Percentiles rank a stretch among this genome's conserved stretches.
Conservation (phyloP, 805 yeast genomes). For the Nakazawaea ambrosiae region DNA sequence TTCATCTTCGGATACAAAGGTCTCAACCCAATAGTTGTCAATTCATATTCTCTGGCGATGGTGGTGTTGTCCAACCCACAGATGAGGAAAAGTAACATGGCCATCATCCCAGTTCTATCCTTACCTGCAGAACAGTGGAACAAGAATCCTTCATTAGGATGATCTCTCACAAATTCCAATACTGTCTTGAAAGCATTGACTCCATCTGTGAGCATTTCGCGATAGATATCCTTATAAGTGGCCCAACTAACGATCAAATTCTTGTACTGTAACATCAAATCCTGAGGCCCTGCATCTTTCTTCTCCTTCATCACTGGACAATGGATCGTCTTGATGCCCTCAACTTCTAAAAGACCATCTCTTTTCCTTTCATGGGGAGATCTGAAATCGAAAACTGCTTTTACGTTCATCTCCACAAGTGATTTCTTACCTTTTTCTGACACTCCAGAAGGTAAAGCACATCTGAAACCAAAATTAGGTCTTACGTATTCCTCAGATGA, state of each 20-base stretch:
- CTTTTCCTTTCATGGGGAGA: slow-evolving; percentile 46
- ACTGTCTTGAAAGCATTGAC: slow-evolving; percentile 38
- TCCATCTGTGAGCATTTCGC: slow-evolving; percentile 48
- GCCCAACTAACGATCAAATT: slow-evolving; percentile 51
- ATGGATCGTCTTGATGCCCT: slow-evolving; percentile 41
- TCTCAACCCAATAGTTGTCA: slow-evolving; percentile 57
- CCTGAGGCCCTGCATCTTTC: slow-evolving; percentile 57
- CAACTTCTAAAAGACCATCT: slow-evolving; percentile 37
- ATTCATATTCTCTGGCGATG: slow-evolving; percentile 69
- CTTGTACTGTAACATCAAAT: slow-evolving; percentile 47
- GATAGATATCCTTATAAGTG: slow-evolving; percentile 59
- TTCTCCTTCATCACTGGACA: slow-evolving; percentile 46
- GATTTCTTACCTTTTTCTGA: slow-evolving; percentile 41
- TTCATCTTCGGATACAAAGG: slow-evolving; percentile 39
- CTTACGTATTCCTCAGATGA: slow-evolving; percentile 34
- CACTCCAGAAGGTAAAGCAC: slow-evolving; percentile 51
- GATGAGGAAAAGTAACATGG: slow-evolving; percentile 57
- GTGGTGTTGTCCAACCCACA: slow-evolving; percentile 61
- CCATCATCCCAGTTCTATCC: slow-evolving; percentile 74
- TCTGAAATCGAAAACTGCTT: slow-evolving; percentile 60
- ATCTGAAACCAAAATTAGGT: slow-evolving; percentile 50
- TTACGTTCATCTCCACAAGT: slow-evolving; percentile 38
- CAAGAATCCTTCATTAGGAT: slow-evolving; percentile 42
- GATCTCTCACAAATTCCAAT: slow-evolving; percentile 49
- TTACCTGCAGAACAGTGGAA: slow-evolving; percentile 85